These are phyloP conservation scores for Psilocybe cyanescens DNA, from an alignment of 768 basidiomycete genomes.

Conservation along the genomic window DNA sequence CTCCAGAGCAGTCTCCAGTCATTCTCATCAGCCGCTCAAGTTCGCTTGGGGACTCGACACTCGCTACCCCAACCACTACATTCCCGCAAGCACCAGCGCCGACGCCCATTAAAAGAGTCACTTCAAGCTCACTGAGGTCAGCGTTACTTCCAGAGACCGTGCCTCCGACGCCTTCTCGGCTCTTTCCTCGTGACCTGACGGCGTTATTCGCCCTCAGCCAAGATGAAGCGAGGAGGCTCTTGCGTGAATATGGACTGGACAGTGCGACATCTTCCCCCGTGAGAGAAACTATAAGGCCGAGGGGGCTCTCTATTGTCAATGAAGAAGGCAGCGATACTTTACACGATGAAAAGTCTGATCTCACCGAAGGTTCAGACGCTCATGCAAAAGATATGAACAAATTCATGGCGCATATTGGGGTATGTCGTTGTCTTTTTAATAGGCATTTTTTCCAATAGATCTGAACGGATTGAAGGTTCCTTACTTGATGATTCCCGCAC, in stretches of 20 bases:
- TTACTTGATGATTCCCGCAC: conserved; percentile 44
- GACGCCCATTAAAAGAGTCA: conserved; percentile 29
- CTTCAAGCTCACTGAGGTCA: conserved; percentile 22
- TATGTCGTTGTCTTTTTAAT: conserved; percentile 27
- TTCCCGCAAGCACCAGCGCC: conserved; percentile 32
- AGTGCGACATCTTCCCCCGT: conserved; percentile 31
- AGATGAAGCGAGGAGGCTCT: conserved; percentile 41
- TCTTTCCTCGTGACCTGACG: conserved; percentile 52
- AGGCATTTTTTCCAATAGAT: not conserved
- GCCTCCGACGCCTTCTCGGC: conserved; percentile 42
- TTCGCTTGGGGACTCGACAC: conserved; percentile 26
- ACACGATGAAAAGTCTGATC: conserved; percentile 14
- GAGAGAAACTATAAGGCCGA: conserved; percentile 23
- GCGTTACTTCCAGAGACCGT: conserved; percentile 25
- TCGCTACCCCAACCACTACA: conserved; percentile 31
- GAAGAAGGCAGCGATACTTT: conserved; percentile 19
- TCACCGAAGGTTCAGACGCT: conserved; percentile 25
- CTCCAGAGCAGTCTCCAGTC: conserved; percentile 49
- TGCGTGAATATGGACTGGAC: conserved; percentile 48
- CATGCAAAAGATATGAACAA: conserved; percentile 43
- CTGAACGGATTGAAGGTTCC: conserved; percentile 34
- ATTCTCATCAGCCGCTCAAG: conserved; percentile 28
- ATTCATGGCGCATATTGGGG: conserved; percentile 54
- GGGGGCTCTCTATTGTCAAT: conserved; percentile 23
- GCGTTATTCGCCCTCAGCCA: conserved; percentile 46